Percentiles rank a stretch among this genome's conserved stretches.
These are phyloP conservation scores for Zostera marina DNA, from an alignment of 116 monocot genomes.

Conservation along the genomic window DNA sequence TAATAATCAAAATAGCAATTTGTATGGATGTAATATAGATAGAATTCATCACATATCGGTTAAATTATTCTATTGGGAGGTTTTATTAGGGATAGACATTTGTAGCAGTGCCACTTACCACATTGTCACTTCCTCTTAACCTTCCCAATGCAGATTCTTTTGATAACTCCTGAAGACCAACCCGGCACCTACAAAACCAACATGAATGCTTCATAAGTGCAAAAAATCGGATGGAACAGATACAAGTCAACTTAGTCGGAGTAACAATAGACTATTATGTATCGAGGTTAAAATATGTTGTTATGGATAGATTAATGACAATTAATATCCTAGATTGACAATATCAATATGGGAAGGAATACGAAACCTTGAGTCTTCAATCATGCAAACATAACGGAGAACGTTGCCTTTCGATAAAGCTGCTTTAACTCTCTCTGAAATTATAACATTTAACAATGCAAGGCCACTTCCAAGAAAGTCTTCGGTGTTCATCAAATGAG, in stretches of 20 bases:
- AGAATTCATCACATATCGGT: neutral
- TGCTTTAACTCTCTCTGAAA: slow-evolving; percentile 41
- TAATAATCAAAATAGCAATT: neutral
- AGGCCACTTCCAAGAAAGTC: slow-evolving; percentile 58
- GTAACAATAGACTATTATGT: no score
- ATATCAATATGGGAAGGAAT: neutral
- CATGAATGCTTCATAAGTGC: neutral
- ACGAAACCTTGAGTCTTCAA: slow-evolving; percentile 55
- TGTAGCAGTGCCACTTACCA: slow-evolving; percentile 33
- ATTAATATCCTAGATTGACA: neutral
- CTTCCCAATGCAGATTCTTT: slow-evolving; percentile 81
- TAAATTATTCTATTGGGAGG: neutral
- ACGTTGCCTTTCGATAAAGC: slow-evolving; percentile 63
- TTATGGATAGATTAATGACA: no score
- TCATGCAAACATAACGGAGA: slow-evolving; percentile 80
- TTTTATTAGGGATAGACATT: neutral
- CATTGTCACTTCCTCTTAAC: slow-evolving; percentile 94
- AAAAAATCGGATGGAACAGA: neutral
- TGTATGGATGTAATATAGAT: neutral
- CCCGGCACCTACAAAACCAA: slow-evolving; percentile 38
- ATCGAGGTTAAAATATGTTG: no score
- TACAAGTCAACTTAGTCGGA: neutral
- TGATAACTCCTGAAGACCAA: slow-evolving; percentile 72
- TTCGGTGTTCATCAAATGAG: slow-evolving; percentile 47
- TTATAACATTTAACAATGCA: slow-evolving; percentile 38